Conservation (phyloP, 768 basidiomycete genomes). For the Lentinula aciculospora region DNA sequence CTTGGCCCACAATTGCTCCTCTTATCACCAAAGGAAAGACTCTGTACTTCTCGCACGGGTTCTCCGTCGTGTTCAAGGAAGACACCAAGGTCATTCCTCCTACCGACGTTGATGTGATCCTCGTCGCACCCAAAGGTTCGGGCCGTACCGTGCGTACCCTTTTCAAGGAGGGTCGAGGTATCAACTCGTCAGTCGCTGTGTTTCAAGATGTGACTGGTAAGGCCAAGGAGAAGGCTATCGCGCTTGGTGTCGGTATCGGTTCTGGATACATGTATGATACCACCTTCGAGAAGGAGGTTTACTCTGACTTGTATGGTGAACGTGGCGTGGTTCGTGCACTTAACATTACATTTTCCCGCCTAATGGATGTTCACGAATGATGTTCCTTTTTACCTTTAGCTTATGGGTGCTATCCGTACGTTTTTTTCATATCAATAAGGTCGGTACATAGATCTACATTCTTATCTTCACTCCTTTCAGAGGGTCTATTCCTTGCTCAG, state of each 20-base stretch:
- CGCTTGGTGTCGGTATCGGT: slow-evolving; percentile 90
- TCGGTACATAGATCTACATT: background rate
- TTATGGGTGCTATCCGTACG: slow-evolving; percentile 69
- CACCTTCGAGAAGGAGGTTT: slow-evolving; percentile 99
- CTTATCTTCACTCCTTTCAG: slow-evolving; percentile 27
- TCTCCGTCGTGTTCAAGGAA: slow-evolving; percentile 97
- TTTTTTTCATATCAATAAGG: slow-evolving; percentile 11
- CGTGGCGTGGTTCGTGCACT: slow-evolving; percentile 86
- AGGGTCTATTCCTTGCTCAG: slow-evolving; percentile 99
- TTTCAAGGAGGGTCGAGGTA: slow-evolving; percentile 99
- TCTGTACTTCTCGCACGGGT: slow-evolving; percentile 99
- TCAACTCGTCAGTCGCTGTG: slow-evolving; percentile 92
- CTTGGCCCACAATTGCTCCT: slow-evolving; percentile 85
- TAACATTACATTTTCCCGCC: background rate
- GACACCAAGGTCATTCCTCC: slow-evolving; percentile 94
- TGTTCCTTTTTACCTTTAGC: background rate
- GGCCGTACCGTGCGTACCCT: slow-evolving; percentile 98
- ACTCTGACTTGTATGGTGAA: slow-evolving; percentile 98
- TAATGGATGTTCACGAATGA: background rate
- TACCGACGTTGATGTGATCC: slow-evolving; percentile 93
- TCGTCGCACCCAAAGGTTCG: slow-evolving; percentile 98
- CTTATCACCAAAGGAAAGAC: slow-evolving; percentile 99
- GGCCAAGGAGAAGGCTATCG: slow-evolving; percentile 95
- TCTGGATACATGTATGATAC: slow-evolving; percentile 99
- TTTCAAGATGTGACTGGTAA: slow-evolving; percentile 98